Evolutionary conservation across 768 basidiomycete genomes (phyloP).

Genomic region (Pleurotus citrinopileatus): DNA sequence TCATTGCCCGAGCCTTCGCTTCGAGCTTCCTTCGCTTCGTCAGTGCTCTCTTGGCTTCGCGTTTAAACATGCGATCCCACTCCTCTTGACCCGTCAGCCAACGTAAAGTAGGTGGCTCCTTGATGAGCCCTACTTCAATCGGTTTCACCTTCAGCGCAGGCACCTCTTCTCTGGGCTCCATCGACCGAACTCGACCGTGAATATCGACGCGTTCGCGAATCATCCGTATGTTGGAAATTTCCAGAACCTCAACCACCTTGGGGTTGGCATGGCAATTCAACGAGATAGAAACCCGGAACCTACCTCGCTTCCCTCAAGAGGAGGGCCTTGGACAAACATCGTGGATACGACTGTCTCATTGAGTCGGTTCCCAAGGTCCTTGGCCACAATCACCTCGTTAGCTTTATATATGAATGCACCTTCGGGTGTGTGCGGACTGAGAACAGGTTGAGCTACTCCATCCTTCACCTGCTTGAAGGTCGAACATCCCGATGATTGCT

Average conservation of each 20-base stretch:
- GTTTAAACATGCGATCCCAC: slow-evolving; percentile 57
- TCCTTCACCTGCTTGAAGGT: slow-evolving; percentile 3
- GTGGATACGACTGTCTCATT: slow-evolving; percentile 15
- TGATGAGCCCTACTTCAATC: slow-evolving; percentile 66
- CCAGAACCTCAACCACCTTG: not conserved
- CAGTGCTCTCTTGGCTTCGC: slow-evolving; percentile 37
- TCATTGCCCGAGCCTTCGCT: slow-evolving; percentile 39
- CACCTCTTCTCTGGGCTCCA: slow-evolving; percentile 61
- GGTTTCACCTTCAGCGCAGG: slow-evolving; percentile 48
- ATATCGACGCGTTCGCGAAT: slow-evolving; percentile 75
- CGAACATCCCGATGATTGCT: not conserved
- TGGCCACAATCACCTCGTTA: slow-evolving; percentile 24
- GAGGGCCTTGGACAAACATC: not conserved
- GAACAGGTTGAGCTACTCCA: slow-evolving; percentile 8
- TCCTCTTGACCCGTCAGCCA: slow-evolving; percentile 60
- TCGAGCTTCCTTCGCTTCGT: slow-evolving; percentile 42
- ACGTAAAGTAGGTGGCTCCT: slow-evolving; percentile 66
- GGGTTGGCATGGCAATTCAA: not conserved
- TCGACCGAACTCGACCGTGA: slow-evolving; percentile 52
- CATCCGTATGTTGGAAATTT: slow-evolving; percentile 34
- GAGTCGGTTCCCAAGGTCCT: slow-evolving; percentile 24
- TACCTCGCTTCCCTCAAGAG: not conserved
- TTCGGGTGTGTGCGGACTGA: not conserved
- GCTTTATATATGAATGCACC: slow-evolving; percentile 26
- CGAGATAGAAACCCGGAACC: too few relatives aligned